Evolutionary conservation across 192 early-diverging fungal genomes (phyloP), one percentile per base, ranked within the genome.

Genomic region (Coemansia sp.): DNA sequence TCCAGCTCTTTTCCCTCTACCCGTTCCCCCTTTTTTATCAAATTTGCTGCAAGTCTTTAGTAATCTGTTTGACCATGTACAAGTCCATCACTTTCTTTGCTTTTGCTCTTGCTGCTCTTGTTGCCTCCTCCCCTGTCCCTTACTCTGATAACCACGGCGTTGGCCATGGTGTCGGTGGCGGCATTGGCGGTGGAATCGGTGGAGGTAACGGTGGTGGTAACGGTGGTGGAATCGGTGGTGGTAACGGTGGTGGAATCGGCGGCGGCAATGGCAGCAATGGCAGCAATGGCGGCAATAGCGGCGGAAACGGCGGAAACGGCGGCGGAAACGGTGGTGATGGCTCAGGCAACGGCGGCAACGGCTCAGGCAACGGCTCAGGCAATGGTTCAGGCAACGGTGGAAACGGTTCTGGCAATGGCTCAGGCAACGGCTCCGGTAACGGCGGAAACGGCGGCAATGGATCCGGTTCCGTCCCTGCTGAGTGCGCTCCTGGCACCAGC

Each of bases 151-250:
- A 15, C 3, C 20, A 33, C 2, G 41, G 43, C 2, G 34, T 20
- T 5, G 64, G 64, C 2, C 9, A 35, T 18, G 64, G 64, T 4
- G 64, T 18, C 1, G 52, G 34, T 5, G 32, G 33, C 3, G 35
- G 34, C 20, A 53, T 22, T 39, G 65, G 65, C 14, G 20, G 8
- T 18, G 63, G 63, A 0, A 14, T 35, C 0, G 52, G 64, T 9
- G 33, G 55, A 35, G 5, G 15, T 34, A 18, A 18, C 3, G 38
- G 35, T 58, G 55, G 54, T 9, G 54, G 65, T 38, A 32, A 51
- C 34, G 43, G 33, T 38, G 35, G 35, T 66, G 65, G 65, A 22
- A 51, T 51, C 63, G 62, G 62, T 51, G 45, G 62, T 1, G 43
- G 62, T 9, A 62, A 43, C 18, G 37, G 38, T 45, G 45, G 51